Base-by-base conservation (phyloP, 805 yeast species). In the Hanseniaspora mollemarum region DNA sequence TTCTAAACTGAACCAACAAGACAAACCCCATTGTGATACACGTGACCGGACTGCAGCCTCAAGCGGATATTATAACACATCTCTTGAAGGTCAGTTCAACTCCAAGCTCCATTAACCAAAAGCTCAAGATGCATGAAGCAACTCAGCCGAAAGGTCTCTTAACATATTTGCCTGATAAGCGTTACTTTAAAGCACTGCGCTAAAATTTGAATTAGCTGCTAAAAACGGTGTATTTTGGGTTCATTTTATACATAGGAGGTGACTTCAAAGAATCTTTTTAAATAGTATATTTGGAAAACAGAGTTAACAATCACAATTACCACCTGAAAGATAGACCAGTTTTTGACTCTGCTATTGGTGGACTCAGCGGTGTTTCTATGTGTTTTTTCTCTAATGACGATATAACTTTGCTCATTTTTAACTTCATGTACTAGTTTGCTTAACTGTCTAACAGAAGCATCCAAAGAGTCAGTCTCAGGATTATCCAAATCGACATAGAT, bases 351-450 rank as follows among this genome's bases (percentile, higher is more conserved):
- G 51, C 92, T 82, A 68, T 90, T 90, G 42, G 98, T 90, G 22
- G 95, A 84, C 70, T 90, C 98, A 5, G 98, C 97, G 9, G 98
- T 90, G 70, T 90, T 92, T 77, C 98, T 83, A 67, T 90, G 98
- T 15, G 94, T 84, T 71, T 96, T 83, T 70, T 90, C 98, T 69
- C 98, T 81, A 54, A 90, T 87, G 43, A 88, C 94, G 59, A 92
- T 81, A 68, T 92, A 92, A 59, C 85, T 77, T 57, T 72, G 94
- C 69, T 92, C 98, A 59, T 87, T 90, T 69, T 84, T 83, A 54
- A 92, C 87, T 59, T 87, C 95, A 59, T 78, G 78, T 36, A 94
- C 81, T 58, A 85, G 71, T 56, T 83, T 83, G 57, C 79, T 70
- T 60, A 90, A 72, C 62, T 79, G 76, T 65, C 80, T 78, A 46